A percentile compares a stretch with the other conserved stretches of the same genome.
These are phyloP conservation scores for Phalaenopsis hybrid DNA, from an alignment of 116 monocot species.

Conservation along the genomic window DNA sequence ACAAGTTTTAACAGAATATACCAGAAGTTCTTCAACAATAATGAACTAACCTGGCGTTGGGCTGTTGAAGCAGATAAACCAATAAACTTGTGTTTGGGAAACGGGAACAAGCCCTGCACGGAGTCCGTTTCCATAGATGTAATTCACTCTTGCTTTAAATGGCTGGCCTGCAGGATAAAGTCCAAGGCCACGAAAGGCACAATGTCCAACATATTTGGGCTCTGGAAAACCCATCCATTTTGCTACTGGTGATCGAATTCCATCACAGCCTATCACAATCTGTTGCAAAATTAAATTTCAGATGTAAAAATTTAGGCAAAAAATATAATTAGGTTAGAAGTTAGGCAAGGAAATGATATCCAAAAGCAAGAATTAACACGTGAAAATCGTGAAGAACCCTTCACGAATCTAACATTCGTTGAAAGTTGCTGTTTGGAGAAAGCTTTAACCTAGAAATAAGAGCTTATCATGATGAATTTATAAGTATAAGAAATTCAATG, in stretches of 20 bases:
- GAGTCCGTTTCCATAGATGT: slow-evolving; percentile 73
- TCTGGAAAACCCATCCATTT: slow-evolving; percentile 96
- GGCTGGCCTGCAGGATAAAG: slow-evolving; percentile 71
- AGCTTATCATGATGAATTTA: too few species aligned
- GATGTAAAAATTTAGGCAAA: background rate
- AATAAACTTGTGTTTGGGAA: slow-evolving; percentile 73
- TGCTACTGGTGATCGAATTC: slow-evolving; percentile 68
- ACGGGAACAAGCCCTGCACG: slow-evolving; percentile 78
- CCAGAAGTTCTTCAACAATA: background rate
- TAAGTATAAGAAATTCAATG: too few species aligned
- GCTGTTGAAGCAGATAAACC: slow-evolving; percentile 92
- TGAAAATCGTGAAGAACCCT: too few species aligned
- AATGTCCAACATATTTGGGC: slow-evolving; percentile 72
- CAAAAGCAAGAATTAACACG: too few species aligned
- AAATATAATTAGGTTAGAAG: background rate
- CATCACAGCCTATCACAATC: slow-evolving; percentile 90
- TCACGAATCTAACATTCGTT: too few species aligned
- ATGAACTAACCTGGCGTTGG: slow-evolving; percentile 47
- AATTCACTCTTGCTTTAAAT: slow-evolving; percentile 56
- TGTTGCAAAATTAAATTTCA: slow-evolving; percentile 19
- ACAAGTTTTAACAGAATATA: too few species aligned
- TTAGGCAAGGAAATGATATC: too few species aligned
- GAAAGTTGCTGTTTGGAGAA: too few species aligned
- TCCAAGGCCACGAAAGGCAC: slow-evolving; percentile 86
- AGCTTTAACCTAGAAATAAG: too few species aligned